Base-by-base conservation (phyloP, 2,329 filamentous ascomycete species). In the Monilinia aucupariae region DNA sequence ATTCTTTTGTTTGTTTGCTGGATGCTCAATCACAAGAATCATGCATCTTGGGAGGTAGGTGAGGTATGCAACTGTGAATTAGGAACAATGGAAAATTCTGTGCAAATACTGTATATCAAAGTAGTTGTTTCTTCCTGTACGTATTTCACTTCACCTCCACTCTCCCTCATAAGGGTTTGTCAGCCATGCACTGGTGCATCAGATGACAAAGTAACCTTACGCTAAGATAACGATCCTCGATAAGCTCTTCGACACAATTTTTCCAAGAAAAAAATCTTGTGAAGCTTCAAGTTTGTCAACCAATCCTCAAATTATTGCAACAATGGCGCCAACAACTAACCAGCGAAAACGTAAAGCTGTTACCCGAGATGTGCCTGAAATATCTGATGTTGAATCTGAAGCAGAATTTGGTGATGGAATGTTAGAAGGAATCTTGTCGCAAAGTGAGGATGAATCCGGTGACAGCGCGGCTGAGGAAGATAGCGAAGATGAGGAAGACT, bases 281-380 rank as follows among this genome's bases (percentile, higher is more conserved):
- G 52, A 65, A 64, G 55, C 48, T 56, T 64, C 61, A 51, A 59
- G 41, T 25, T 30, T 53, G 20, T 20, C 22, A 60, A 66, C 47
- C 60, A 67, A 39, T 39, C 39, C 45, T n/a, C 32, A 62, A 58
- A 51, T 39, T 55, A 45, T 41, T 37, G 20, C 64, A 68, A 50
- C 10, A 54, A 75, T 75, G 73, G 70, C 72, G 48, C 67, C 69
- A 34, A 56, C 67, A 64, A 68, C 66, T 22, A 61, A 49, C 13
- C 63, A 68, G 43, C 68, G 67, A 67, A 90, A 90, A 79, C 84
- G 87, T 68, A 90, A 89, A 76, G 82, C 83, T 65, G 79, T 84
- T 25, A 81, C 79, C 30, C 78, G 79, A 39, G 83, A 85, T 68
- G 76, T 79, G 22, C 77, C 79, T 53, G 77, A 78, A 64, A 74